Conservation (phyloP, 192 early-diverging fungal species). For the Rhizophagus prolifer region DNA sequence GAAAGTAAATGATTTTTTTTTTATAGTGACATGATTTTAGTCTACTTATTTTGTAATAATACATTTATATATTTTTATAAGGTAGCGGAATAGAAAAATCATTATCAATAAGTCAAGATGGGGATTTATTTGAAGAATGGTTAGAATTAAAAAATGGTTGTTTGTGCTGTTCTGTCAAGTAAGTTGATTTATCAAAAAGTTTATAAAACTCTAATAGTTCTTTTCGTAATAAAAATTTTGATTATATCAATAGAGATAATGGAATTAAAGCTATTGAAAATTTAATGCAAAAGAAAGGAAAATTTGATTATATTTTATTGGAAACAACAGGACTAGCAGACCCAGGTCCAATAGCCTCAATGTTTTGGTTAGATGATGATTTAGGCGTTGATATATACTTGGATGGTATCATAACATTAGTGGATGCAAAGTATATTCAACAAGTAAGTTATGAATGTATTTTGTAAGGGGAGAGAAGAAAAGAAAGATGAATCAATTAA, state of each 20-base stretch:
- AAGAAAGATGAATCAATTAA: slow-evolving; percentile 65
- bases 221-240: neutral
- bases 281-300: slow-evolving; percentile 87
- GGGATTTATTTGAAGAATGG: slow-evolving; percentile 93
- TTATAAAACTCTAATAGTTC: neutral
- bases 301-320: slow-evolving; percentile 94
- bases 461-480: slow-evolving; percentile 29
- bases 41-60: neutral
- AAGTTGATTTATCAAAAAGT: slow-evolving; percentile 22
- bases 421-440: slow-evolving; percentile 72
- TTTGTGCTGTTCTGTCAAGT: slow-evolving; percentile 97
- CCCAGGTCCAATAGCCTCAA: slow-evolving; percentile 83
- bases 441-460: slow-evolving; percentile 38
- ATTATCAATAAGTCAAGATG: slow-evolving; percentile 77
- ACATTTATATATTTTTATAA: slow-evolving; percentile 27
- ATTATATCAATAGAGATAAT: slow-evolving; percentile 63
- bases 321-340: slow-evolving; percentile 90
- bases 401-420: slow-evolving; percentile 87
- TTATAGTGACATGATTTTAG: neutral
- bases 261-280: slow-evolving; percentile 93
- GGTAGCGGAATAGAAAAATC: slow-evolving; percentile 93
- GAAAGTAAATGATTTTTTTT: slow-evolving; percentile 47
- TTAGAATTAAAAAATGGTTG: slow-evolving; percentile 97
- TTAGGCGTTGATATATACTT: slow-evolving; percentile 86
- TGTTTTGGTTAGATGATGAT: slow-evolving; percentile 97